Conservation (phyloP, 2,329 filamentous ascomycete species). For the Botrytis galanthina region DNA sequence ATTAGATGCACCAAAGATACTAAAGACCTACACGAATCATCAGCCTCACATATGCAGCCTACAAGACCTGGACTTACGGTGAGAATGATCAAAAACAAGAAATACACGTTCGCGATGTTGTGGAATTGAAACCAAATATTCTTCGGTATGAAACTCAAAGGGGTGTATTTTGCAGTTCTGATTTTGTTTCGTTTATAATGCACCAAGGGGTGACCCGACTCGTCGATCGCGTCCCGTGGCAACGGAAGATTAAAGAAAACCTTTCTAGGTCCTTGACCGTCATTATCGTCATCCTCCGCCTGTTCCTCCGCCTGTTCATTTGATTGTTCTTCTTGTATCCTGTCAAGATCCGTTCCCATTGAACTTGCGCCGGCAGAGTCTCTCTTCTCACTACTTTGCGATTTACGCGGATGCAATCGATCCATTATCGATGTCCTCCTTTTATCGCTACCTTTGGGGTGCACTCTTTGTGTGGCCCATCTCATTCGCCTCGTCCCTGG, state of each 20-base stretch:
- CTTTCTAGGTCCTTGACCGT: constrained; percentile 47
- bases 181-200: constrained; percentile 92
- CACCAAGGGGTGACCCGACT: constrained; percentile 70
- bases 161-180: constrained; percentile 94
- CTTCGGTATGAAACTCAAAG: constrained; percentile 91
- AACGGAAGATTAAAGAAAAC: constrained; percentile 87
- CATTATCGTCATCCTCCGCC: constrained; percentile 41
- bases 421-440: constrained; percentile 84
- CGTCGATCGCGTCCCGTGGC: constrained; percentile 71
- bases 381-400: constrained; percentile 62
- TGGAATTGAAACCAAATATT: constrained; percentile 98
- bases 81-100: constrained; percentile 92
- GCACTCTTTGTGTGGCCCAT: constrained; percentile 93
- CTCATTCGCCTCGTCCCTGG: constrained; percentile 71
- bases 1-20: constrained; percentile 90
- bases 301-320: constrained; percentile 31
- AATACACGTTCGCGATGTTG: constrained; percentile 98
- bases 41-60: constrained; percentile 26
- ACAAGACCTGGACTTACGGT: constrained; percentile 61
- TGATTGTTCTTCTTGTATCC: constrained; percentile 34
- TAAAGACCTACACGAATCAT: constrained; percentile 69
- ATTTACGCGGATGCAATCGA: constrained; percentile 61
- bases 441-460: constrained; percentile 67
- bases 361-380: constrained; percentile 43
- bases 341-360: constrained; percentile 39